Evolutionary conservation across 345 rosid genomes (phyloP), one percentile per base, ranked within the genome.

Genomic region (Pugionium cornutum): DNA sequence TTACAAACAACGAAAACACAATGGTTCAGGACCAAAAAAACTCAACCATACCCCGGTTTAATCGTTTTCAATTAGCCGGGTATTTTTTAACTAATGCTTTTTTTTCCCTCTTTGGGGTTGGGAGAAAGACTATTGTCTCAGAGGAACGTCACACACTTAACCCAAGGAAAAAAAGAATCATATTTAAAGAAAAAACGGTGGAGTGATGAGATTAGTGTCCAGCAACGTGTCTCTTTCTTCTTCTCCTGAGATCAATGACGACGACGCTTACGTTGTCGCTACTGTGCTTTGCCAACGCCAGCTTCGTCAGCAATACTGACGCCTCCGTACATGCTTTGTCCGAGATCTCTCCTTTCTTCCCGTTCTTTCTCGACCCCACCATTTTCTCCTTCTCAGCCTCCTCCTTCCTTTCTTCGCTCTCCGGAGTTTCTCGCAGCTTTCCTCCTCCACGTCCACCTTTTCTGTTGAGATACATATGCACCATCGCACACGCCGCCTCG

Each of bases 311-410:
- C 44, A 40, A 40, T 7, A 40, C n/a, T 2, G 44, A 40, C 44
- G 44, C 44, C 7, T 40, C 44, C n/a, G 1, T n/a, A 40, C 44
- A 40, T n/a, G 44, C 44, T 40, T 40, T 40, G n/a, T 40, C 44
- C 44, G 3, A 40, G 7, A 4, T 9, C 44, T 40, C 44, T 9
- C 44, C 44, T 8, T 40, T 18, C 64, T 53, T 63, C 58, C 71
- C 75, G 67, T 41, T 69, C 57, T 59, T 66, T 52, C 26, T 59
- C 8, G 68, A 64, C 62, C 62, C 75, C 47, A 64, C 62, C 70
- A 37, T 29, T 4, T 30, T 7, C 67, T 49, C 41, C 54, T 41
- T 32, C 8, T 48, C 53, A 25, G n/a, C 62, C 42, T 39, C 7
- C 32, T 49, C 50, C 51, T 42, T 49, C 40, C 18, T 18, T 53